Evolutionary conservation across 2,329 filamentous ascomycete genomes (phyloP), one percentile per base, ranked within the genome.

Genomic region (Aspergillus sclerotialis): DNA sequence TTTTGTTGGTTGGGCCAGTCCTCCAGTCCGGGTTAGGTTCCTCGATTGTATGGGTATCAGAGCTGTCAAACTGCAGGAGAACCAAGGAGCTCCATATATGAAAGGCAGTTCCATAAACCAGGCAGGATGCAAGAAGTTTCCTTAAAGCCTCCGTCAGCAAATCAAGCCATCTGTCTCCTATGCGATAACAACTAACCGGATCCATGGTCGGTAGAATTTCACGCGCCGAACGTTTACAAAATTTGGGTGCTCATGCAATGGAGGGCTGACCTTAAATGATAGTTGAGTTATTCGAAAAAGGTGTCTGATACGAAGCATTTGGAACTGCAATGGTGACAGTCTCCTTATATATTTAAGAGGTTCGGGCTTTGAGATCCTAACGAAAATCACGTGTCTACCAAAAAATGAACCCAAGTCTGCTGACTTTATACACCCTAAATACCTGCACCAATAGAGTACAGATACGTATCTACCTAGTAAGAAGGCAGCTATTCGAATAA

Each of bases 231-330:
- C 40, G 32, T 50, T 55, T 13, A 45, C 33, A 30, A 38, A 21
- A 27, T 33, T 36, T 36, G 45, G 36, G 36, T 35, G 28, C 27
- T 37, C 39, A 41, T 44, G 31, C 28, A 43, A 43, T 36, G 40
- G 39, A 37, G 45, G 44, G 35, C 36, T 45, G 28, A 44, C 39
- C 27, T 44, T 45, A 35, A 53, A 46, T 27, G 42, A 41, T 23
- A 46, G 33, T 44, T 43, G 49, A 42, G 44, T 32, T 36, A 40
- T 46, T 44, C 48, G 49, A 36, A 56, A 39, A 24, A 55, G 31
- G 28, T 45, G 52, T 35, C 50, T 54, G 44, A 55, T 37, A 39
- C 43, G 49, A 44, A 56, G 50, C 58, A 61, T 61, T 56, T 51
- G 47, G 43, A 48, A 37, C 19, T 23, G 31, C 6, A 26, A 35